Base-by-base conservation (phyloP, 2,329 filamentous ascomycete species). In the Sporothrix pallida region DNA sequence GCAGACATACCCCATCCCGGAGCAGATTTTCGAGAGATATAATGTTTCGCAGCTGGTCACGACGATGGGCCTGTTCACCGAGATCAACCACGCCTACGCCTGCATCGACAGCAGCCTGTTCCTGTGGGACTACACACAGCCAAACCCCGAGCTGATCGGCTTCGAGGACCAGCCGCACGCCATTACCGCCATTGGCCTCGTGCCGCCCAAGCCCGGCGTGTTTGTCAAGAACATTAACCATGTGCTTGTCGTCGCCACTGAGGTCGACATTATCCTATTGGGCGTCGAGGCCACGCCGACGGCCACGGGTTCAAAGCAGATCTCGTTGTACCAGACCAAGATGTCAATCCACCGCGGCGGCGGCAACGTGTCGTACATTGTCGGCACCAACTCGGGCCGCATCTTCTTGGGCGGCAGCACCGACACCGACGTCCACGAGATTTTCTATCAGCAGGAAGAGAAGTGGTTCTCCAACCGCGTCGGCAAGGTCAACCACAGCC, bases 401-500 rank as follows among this genome's bases (percentile, higher is more conserved):
- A 96, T 99, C 76, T 99, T 99, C 85, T 97, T 98, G 79, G 91
- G 92, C 58, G 93, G 94, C 52, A 88, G 87, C 70, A 88, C 86
- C 70, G 93, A 95, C 77, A 94, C 94, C 76, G 95, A 98, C 78
- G 90, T 99, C 67, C 93, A 96, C 81, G 96, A 99, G 82, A 88
- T 99, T 72, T 95, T 92, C 77, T 99, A 99, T 81, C 95, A 98
- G 82, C 94, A 97, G 79, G 94, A 98, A 81, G 96, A 99, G 83
- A 92, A 93, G 78, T 99, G 96, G 96, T 99, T 99, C 80, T 92
- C 93, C 71, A 94, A 91, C 81, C 89, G 92, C 77, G 97, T 93
- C 80, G 91, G 92, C 75, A 97, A 95, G 83, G 90, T 95, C 76
- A 97, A 97, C 80, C 96, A 98, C 81, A 95, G 92, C 68, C 91